These are phyloP conservation scores for Acidomyces sp. DNA, from an alignment of 495 filamentous ascomycete genomes.

Conservation along the genomic window DNA sequence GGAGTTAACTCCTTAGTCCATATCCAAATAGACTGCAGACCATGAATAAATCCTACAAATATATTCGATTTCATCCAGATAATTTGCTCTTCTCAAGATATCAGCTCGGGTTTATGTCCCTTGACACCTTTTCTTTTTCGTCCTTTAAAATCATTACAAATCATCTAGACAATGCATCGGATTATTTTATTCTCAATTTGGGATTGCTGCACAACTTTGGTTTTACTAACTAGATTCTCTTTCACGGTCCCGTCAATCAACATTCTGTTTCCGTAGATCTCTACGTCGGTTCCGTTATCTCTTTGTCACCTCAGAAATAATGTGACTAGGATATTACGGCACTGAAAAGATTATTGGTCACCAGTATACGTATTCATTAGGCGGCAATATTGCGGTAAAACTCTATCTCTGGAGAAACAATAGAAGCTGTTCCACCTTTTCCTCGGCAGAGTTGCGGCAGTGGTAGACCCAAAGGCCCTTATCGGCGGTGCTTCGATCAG, in stretches of 20 bases:
- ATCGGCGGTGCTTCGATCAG: conserved; percentile 28
- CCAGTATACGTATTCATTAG: conserved; percentile 38
- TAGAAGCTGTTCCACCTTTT: conserved; percentile 28
- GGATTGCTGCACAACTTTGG: conserved; percentile 10
- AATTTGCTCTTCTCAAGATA: too few species aligned
- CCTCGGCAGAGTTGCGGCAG: conserved; percentile 6
- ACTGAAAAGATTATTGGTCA: conserved; percentile 34
- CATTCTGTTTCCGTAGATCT: conserved; percentile 9
- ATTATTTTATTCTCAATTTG: too few species aligned
- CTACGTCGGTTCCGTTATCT: not conserved
- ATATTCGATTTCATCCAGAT: too few species aligned
- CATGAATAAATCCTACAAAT: too few species aligned
- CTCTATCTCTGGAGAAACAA: conserved; percentile 43
- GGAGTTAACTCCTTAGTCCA: too few species aligned
- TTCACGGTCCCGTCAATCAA: conserved; percentile 7
- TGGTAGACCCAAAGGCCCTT: conserved; percentile 47
- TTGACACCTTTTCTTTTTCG: too few species aligned
- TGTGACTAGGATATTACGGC: conserved; percentile 37
- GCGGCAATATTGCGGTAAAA: conserved; percentile 59
- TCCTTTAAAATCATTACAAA: too few species aligned
- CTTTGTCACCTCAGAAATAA: conserved; percentile 37
- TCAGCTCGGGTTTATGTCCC: too few species aligned
- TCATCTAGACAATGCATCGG: too few species aligned
- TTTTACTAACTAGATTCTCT: conserved; percentile 7
- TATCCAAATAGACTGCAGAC: too few species aligned